Base-by-base conservation (phyloP, 73 alveolate species). In the Paraurostyla sp. region DNA sequence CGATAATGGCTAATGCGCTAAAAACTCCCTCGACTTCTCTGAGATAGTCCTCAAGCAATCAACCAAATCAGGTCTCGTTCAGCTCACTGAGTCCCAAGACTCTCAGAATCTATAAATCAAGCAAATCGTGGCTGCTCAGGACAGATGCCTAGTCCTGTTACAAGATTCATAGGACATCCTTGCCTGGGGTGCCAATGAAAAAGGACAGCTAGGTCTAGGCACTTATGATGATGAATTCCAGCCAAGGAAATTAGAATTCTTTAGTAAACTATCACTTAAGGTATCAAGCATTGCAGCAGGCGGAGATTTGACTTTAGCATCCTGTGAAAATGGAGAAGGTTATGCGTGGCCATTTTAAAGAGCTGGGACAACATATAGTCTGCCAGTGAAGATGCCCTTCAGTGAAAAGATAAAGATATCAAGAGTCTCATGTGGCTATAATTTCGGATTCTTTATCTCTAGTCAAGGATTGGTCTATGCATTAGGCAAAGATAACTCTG, bases 121-220 rank as follows among this genome's bases (percentile, higher is more conserved):
- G 83, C 75, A 93, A 65, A 69, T 95, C 18, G 82, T 93, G 6
- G 95, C 96, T 46, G 99, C 98, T 15, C 97, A 97, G 83, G 98
- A 97, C 76, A 96, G 97, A 68, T 88, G 94, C 81, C 63, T 97
- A 41, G 91, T 94, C 18, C 89, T 93, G n/a, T 95, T 91, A 52
- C 45, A 68, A 45, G 94, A 92, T 62, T 96, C 97, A 29, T 23
- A 56, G 29, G 92, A 91, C 56, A 83, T 97, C 52, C 87, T 90
- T 81, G 91, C 96, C 25, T 97, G 95, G 89, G 99, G 99, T 23
- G 95, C 92, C 59, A 97, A 97, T 81, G 92, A 89, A 29, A 96
- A 95, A 87, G 99, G 99, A 1, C 96, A 97, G 87, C 94, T 97
- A 48, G 99, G 99, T 15, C 92, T 97, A 45, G 99, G 99, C 20